These are phyloP conservation scores for Mycogone perniciosa DNA, from an alignment of 2,329 filamentous ascomycete species.

Conservation along the genomic window DNA sequence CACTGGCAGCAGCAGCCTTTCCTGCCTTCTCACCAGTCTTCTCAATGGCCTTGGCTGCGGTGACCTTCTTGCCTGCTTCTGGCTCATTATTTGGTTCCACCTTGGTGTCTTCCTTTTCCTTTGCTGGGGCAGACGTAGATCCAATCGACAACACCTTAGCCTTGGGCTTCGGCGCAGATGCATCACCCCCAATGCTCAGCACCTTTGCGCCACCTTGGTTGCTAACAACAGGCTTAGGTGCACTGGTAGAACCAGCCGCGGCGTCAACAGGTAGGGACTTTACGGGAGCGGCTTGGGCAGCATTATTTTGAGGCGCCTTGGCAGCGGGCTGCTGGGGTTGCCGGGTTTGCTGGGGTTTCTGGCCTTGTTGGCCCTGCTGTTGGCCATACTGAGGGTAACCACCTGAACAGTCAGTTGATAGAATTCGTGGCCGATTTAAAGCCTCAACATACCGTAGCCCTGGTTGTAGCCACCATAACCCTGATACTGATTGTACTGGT, in stretches of 20 bases:
- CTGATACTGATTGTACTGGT: slow-evolving; percentile 48
- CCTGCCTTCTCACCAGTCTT: slow-evolving; percentile 68
- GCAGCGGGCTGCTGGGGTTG: slow-evolving; percentile 21
- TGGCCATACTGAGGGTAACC: slow-evolving; percentile 50
- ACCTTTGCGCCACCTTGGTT: slow-evolving; percentile 58
- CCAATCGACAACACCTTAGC: slow-evolving; percentile 42
- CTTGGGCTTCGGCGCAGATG: slow-evolving; percentile 49
- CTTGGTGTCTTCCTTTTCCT: slow-evolving; percentile 45
- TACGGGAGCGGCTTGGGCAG: slow-evolving; percentile 45
- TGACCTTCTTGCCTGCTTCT: slow-evolving; percentile 75
- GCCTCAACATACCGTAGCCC: slow-evolving; percentile 35
- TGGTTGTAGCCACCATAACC: slow-evolving; percentile 47
- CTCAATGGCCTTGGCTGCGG: slow-evolving; percentile 83
- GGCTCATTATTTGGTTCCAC: slow-evolving; percentile 43
- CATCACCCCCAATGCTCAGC: slow-evolving; percentile 58
- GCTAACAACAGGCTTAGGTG: slow-evolving; percentile 45
- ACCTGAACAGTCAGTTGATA: slow-evolving; percentile 21
- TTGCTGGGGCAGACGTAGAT: slow-evolving; percentile 27
- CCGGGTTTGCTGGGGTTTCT: slow-evolving; percentile 6
- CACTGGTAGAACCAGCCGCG: slow-evolving; percentile 37
- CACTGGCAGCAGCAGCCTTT: slow-evolving; percentile 29
- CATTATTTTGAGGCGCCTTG: slow-evolving; percentile 10
- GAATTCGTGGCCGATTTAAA: slow-evolving; percentile 1
- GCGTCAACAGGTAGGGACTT: slow-evolving; percentile 20
- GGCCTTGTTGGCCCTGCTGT: slow-evolving; percentile 38